These are phyloP conservation scores for Rhodotorula sp. DNA, from an alignment of 1,284 basidiomycete species.

Conservation along the genomic window DNA sequence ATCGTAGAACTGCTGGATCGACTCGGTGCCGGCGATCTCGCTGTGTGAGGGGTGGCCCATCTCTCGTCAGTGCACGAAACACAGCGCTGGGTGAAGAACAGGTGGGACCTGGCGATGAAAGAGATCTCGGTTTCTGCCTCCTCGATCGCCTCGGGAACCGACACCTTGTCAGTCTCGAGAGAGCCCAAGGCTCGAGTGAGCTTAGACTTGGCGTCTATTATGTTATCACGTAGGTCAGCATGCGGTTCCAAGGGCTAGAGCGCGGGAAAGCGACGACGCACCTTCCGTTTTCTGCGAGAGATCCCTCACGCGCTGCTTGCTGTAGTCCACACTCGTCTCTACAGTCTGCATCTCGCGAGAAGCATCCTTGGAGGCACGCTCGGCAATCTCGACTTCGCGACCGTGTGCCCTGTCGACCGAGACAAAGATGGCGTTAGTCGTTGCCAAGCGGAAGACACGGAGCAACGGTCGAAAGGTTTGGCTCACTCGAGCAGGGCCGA, in stretches of 20 bases:
- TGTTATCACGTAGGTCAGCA: neutral
- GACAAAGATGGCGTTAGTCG: neutral
- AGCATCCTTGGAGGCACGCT: constrained; percentile 22
- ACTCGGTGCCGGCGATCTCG: constrained; percentile 47
- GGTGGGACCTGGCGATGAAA: neutral
- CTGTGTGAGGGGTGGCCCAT: constrained; percentile 17
- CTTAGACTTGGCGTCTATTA: constrained; percentile 15
- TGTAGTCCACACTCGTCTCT: constrained; percentile 29
- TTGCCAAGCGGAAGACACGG: too few relatives aligned
- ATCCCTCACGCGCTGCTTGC: constrained; percentile 33
- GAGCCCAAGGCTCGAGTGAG: constrained; percentile 10
- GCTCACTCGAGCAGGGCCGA: constrained; percentile 32
- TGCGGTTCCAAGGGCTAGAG: too few relatives aligned
- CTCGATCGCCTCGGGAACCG: constrained; percentile 21
- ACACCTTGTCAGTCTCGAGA: constrained; percentile 20
- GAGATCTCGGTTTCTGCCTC: constrained; percentile 30
- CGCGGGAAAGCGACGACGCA: too few relatives aligned
- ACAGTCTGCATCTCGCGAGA: constrained; percentile 25
- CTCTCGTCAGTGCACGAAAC: neutral
- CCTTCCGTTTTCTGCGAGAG: constrained; percentile 11
- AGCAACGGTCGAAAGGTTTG: neutral
- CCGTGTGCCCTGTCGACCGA: constrained; percentile 20
- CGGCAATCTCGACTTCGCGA: constrained; percentile 25
- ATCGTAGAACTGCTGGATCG: constrained; percentile 59
- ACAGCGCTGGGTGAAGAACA: too few relatives aligned